These are phyloP conservation scores for Heracleum sosnowskyi DNA, from an alignment of 129 eudicot species.

Conservation along the genomic window DNA sequence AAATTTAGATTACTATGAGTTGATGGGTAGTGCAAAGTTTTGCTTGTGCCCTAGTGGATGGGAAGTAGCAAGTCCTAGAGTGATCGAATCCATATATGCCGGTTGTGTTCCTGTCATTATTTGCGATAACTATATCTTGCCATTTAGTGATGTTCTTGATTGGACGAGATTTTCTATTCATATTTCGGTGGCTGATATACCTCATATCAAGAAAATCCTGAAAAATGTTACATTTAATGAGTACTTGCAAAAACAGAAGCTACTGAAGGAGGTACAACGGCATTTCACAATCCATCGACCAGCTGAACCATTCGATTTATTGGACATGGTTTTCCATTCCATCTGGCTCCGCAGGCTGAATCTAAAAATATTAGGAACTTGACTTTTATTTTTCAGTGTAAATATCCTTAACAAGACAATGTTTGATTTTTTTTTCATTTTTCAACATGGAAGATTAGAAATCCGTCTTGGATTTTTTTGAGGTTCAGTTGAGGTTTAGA, in stretches of 20 bases:
- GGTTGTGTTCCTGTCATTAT: constrained; percentile 66
- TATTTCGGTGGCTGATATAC: constrained; percentile 38
- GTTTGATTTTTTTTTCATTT: too few relatives aligned
- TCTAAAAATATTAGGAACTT: constrained; percentile 20
- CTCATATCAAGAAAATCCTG: constrained; percentile 32
- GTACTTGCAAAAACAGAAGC: constrained; percentile 30
- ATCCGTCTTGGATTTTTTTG: not conserved
- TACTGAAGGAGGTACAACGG: constrained; percentile 39
- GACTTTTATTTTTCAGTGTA: not conserved
- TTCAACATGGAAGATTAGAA: not conserved
- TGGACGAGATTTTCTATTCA: constrained; percentile 56
- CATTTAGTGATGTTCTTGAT: constrained; percentile 62
- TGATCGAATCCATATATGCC: constrained; percentile 43
- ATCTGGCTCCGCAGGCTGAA: constrained; percentile 51
- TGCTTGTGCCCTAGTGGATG: constrained; percentile 68
- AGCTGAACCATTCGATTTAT: constrained; percentile 32
- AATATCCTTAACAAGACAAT: not conserved
- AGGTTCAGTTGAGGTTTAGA: not conserved
- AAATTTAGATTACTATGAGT: constrained; percentile 24
- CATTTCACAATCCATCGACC: constrained; percentile 47
- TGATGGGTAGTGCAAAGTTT: constrained; percentile 35
- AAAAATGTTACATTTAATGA: constrained; percentile 22
- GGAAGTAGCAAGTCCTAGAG: constrained; percentile 67
- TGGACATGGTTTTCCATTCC: constrained; percentile 49
- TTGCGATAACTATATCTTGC: constrained; percentile 39